Evolutionary conservation across 2,329 filamentous ascomycete species (phyloP), one percentile per base, ranked within the genome.

Genomic region (Colletotrichum sp.): DNA sequence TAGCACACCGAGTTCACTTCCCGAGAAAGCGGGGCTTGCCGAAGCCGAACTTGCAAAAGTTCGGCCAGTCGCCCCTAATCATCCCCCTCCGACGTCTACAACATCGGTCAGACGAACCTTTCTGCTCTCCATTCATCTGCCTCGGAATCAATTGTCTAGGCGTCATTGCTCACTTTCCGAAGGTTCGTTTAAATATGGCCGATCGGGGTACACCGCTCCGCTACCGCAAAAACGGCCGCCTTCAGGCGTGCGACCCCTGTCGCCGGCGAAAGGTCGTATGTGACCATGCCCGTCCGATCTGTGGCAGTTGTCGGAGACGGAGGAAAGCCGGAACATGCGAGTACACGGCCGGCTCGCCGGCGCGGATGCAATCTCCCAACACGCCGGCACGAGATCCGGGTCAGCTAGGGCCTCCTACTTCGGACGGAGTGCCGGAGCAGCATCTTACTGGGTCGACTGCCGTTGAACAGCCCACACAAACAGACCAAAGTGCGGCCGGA

Each of bases 211-310:
- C 65, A n/a, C 65, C 74, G 10, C 48, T 69, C 5, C 74, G 70
- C 2, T 75, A 75, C 24, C 74, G 71, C 13, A 73, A 60, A 18
- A 76, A 76, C 16, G 74, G 74, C n/a, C 74, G 74, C 16, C 71
- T 77, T 1, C 75, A 79, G 48, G 79, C 80, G 9, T 81, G 81
- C 64, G 82, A 87, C 80, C 84, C 85, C 22, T 87, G 86, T 68
- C 83, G 84, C 6, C 82, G 81, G 68, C 83, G 86, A 8, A 87
- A 87, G 73, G 83, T 87, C 12, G 85, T 86, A 8, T 88, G 86
- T 79, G 86, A 88, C 72, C 85, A 87, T 70, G 78, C 75, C 1
- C 82, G 83, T 16, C 86, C 86, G 1, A 77, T 83, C 22, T 88
- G 86, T 76, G 79, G 81, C 48, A 82, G 85, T 26, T 88, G 86